Conservation (phyloP, 805 yeast genomes). For the Scheffersomyces lignosus region DNA sequence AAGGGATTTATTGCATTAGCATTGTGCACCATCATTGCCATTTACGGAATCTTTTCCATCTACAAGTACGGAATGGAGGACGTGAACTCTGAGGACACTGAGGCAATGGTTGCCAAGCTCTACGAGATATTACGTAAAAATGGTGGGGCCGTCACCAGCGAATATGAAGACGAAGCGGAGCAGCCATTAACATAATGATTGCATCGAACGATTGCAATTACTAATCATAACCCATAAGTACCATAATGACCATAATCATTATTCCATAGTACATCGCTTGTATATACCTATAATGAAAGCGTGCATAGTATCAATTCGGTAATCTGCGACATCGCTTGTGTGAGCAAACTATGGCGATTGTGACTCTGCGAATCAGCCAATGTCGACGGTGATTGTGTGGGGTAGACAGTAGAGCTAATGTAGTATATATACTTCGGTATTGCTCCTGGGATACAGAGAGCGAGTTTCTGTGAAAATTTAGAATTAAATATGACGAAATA, state of each 20-base stretch:
- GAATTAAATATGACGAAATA: conserved; percentile 16
- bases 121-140: conserved; percentile 30
- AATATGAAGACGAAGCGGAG: not conserved
- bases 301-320: too few species aligned
- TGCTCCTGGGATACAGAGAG: too few species aligned
- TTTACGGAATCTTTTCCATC: conserved; percentile 61
- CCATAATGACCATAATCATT: too few species aligned
- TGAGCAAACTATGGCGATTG: too few species aligned
- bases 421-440: too few species aligned
- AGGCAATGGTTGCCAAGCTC: conserved; percentile 37
- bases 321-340: too few species aligned
- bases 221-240: conserved; percentile 35
- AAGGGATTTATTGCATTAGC: conserved; percentile 68
- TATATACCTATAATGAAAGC: too few species aligned
- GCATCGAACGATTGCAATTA: conserved; percentile 70
- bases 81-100: conserved; percentile 49
- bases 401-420: too few species aligned
- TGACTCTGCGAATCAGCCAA: too few species aligned
- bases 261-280: too few species aligned
- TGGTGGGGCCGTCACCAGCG: conserved; percentile 10
- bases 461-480: too few species aligned
- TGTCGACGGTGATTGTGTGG: too few species aligned
- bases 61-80: conserved; percentile 68
- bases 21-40: conserved; percentile 53
- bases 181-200: conserved; percentile 21